phyloP scores from a whole-genome alignment of 2,329 filamentous ascomycete species.

The Reticulascus tulasneorum region DNA sequence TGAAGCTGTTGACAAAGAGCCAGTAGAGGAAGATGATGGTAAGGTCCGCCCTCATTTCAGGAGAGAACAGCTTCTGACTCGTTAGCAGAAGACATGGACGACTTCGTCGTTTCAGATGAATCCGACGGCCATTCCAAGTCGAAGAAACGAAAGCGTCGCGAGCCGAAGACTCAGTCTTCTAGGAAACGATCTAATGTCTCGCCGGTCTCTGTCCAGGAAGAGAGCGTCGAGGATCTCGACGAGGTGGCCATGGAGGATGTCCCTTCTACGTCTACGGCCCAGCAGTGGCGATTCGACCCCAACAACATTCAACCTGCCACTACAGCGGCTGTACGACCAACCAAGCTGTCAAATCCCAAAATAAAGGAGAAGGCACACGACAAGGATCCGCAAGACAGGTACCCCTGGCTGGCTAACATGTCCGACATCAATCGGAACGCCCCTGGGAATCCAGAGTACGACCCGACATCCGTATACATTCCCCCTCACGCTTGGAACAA shows the following conservation, averaged over 20 bases:
- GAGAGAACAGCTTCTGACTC: background rate
- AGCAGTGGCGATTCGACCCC: slow-evolving; percentile 72
- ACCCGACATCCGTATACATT: slow-evolving; percentile 86
- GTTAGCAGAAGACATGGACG: slow-evolving; percentile 61
- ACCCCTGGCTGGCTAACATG: slow-evolving; percentile 85
- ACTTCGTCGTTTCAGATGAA: slow-evolving; percentile 85
- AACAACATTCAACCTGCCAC: slow-evolving; percentile 34
- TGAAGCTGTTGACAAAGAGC: slow-evolving; percentile 58
- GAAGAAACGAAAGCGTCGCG: slow-evolving; percentile 72
- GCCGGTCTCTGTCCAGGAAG: slow-evolving; percentile 32
- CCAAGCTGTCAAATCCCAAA: slow-evolving; percentile 23
- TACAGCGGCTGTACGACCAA: slow-evolving; percentile 13
- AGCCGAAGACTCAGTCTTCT: slow-evolving; percentile 42
- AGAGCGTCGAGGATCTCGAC: slow-evolving; percentile 46
- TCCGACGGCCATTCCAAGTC: slow-evolving; percentile 64
- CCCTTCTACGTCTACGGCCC: slow-evolving; percentile 66
- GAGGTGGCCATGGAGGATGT: slow-evolving; percentile 53
- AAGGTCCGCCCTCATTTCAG: slow-evolving; percentile 7
- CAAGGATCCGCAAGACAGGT: slow-evolving; percentile 79
- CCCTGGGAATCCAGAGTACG: slow-evolving; percentile 79
- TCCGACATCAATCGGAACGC: slow-evolving; percentile 79
- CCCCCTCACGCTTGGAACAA: slow-evolving; percentile 74
- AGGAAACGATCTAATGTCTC: slow-evolving; percentile 62
- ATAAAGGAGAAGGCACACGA: slow-evolving; percentile 68
- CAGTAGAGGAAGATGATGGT: slow-evolving; percentile 62